Evolutionary conservation across 805 yeast genomes (phyloP), one percentile per base, ranked within the genome.

Genomic region (Cyberlindnera samutprakarnensis): DNA sequence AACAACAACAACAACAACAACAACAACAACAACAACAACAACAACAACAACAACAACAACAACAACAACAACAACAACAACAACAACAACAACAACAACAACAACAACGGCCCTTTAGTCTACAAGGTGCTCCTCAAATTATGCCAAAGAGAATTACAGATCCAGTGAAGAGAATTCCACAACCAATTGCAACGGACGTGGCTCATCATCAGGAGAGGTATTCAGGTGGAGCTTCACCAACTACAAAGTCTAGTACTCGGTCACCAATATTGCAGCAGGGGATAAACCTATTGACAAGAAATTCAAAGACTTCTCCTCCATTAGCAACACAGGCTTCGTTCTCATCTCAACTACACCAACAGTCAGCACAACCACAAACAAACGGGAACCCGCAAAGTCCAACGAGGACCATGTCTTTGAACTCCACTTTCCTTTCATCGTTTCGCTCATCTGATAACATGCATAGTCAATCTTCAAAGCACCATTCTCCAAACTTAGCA

Each of bases 211-310:
- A 32, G 19, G 47, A 36, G 23, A 46, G 23, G 8, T 15, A 18
- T 27, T 16, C 20, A 13, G 32, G 32, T 23, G 27, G 27, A 7
- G 27, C 27, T 14, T 32, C 37, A 3, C 46, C 43, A 20, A 33
- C 37, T 11, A 30, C 39, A 4, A 39, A 41, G 38, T 7, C 37
- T 32, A 16, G 43, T 22, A 39, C 39, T 14, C 51, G 55, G 41
- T 53, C 61, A 25, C 68, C 68, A 1, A 54, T 54, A 11, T 37
- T 62, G 23, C 56, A 62, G 13, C 67, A 62, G 36, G 62, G 67
- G 1, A 36, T 56, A 15, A 58, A 52, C 26, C 53, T 62, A 17
- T 36, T 61, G n/a, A 41, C 59, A 19, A 56, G 57, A 28, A 41
- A 33, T 18, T 12, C 18, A 9, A 25, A 47, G 3, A 43, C 51